Evolutionary conservation across 208 protist species (phyloP).

Genomic region (Zelonia costaricensis): DNA sequence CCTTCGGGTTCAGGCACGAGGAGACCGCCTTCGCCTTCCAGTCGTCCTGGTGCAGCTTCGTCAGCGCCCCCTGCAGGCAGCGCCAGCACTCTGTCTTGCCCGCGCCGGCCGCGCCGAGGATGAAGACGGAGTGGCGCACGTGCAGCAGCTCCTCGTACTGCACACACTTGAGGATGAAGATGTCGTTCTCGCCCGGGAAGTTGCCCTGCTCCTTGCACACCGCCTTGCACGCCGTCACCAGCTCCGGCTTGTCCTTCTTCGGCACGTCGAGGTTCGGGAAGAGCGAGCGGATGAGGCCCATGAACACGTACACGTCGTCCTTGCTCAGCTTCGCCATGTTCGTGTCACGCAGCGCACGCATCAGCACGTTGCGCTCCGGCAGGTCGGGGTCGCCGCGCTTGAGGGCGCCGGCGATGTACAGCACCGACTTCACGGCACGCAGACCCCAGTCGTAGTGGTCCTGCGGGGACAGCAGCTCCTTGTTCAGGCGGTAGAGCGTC

Average conservation of each 20-base stretch:
- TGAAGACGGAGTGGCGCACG: slow-evolving; percentile 98
- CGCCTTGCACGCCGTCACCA: slow-evolving; percentile 91
- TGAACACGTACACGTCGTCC: slow-evolving; percentile 98
- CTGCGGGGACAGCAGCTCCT: slow-evolving; percentile 97
- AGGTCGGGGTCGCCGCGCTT: slow-evolving; percentile 95
- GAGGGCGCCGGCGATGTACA: slow-evolving; percentile 96
- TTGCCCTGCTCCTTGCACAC: slow-evolving; percentile 91
- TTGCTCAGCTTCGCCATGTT: slow-evolving; percentile 98
- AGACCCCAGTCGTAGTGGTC: slow-evolving; percentile 99
- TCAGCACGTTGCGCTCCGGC: slow-evolving; percentile 96
- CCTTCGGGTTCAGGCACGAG: slow-evolving; percentile 97
- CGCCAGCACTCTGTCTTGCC: slow-evolving; percentile 98
- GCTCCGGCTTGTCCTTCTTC: slow-evolving; percentile 93
- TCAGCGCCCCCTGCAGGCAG: slow-evolving; percentile 93
- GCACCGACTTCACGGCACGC: slow-evolving; percentile 98
- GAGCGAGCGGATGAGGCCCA: slow-evolving; percentile 96
- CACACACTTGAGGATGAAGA: slow-evolving; percentile 98
- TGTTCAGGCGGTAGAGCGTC: slow-evolving; percentile 97
- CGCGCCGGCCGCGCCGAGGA: slow-evolving; percentile 96
- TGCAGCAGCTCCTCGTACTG: slow-evolving; percentile 98
- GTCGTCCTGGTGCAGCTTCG: slow-evolving; percentile 86
- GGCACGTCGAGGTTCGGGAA: slow-evolving; percentile 97
- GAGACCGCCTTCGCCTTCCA: slow-evolving; percentile 93
- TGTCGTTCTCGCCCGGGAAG: slow-evolving; percentile 96
- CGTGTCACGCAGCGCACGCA: slow-evolving; percentile 97